Conservation (phyloP, 805 yeast species). For the Kuraishia molischiana region DNA sequence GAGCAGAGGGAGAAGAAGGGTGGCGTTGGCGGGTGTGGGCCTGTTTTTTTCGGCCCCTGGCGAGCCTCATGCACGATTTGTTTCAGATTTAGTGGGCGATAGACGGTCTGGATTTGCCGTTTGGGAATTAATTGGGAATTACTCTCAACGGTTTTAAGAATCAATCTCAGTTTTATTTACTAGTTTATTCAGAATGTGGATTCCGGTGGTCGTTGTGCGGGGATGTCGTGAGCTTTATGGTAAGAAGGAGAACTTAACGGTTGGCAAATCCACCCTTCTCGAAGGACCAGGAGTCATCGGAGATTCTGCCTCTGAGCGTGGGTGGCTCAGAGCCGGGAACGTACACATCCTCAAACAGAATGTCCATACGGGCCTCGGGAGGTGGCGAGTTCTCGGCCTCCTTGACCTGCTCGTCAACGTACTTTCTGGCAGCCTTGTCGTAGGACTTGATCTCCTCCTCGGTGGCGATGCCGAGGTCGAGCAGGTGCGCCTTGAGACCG, state of each 20-base stretch:
- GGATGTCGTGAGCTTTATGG: no score
- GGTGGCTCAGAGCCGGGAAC: conserved; percentile 91
- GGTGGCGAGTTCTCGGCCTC: conserved; percentile 90
- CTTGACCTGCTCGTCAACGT: conserved; percentile 90
- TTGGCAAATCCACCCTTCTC: conserved; percentile 28
- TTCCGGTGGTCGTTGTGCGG: no score
- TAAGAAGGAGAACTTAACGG: conserved; percentile 18
- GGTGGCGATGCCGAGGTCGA: conserved; percentile 78
- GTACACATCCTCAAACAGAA: conserved; percentile 93
- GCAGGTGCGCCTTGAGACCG: conserved; percentile 79
- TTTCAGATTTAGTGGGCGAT: neutral
- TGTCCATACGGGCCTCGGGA: conserved; percentile 92
- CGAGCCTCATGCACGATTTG: neutral
- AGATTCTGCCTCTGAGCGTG: conserved; percentile 90
- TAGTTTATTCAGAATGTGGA: no score
- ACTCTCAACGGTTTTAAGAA: no score
- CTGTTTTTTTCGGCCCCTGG: neutral
- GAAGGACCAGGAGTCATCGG: conserved; percentile 81
- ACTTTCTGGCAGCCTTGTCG: conserved; percentile 94
- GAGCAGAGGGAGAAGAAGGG: no score
- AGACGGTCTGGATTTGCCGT: no score
- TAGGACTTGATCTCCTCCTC: conserved; percentile 92
- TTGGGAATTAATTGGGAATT: no score
- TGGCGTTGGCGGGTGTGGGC: no score
- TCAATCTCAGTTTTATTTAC: no score